phyloP scores from a whole-genome alignment of 2,329 filamentous ascomycete genomes.

The Macrophomina pseudophaseolina region DNA sequence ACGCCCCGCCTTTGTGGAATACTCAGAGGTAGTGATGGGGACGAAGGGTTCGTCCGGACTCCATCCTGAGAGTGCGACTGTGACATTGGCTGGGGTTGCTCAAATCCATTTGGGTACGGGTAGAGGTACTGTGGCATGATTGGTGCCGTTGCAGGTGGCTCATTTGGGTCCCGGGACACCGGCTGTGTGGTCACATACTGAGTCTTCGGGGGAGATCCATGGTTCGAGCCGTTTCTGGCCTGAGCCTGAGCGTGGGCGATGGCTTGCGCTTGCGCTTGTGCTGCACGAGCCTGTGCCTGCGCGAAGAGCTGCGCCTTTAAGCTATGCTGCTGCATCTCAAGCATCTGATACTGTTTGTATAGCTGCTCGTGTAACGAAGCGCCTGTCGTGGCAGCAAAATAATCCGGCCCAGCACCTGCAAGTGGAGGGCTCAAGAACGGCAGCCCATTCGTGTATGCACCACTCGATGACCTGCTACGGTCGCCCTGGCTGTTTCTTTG shows the following conservation, averaged over 20 bases:
- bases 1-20: constrained; percentile 50
- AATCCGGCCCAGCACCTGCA: constrained; percentile 46
- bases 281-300: constrained; percentile 36
- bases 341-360: constrained; percentile 55
- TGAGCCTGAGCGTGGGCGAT: constrained; percentile 37
- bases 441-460: constrained; percentile 49
- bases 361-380: constrained; percentile 55
- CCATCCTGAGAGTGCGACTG: constrained; percentile 49
- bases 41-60: constrained; percentile 54
- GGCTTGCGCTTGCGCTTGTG: constrained; percentile 42
- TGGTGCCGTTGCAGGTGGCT: constrained; percentile 34
- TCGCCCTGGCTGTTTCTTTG: constrained; percentile 53
- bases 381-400: constrained; percentile 47
- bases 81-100: constrained; percentile 44
- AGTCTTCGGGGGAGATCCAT: constrained; percentile 23
- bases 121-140: constrained; percentile 49
- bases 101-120: constrained; percentile 52
- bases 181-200: constrained; percentile 24
- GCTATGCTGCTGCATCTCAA: constrained; percentile 49
- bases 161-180: constrained; percentile 8
- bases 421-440: constrained; percentile 51
- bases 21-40: constrained; percentile 52
- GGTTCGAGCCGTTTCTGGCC: constrained; percentile 24
- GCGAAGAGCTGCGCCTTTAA: constrained; percentile 42
- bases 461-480: constrained; percentile 64